These are phyloP conservation scores for Fraxinus nigra DNA, from an alignment of 305 asterid species.

Conservation along the genomic window DNA sequence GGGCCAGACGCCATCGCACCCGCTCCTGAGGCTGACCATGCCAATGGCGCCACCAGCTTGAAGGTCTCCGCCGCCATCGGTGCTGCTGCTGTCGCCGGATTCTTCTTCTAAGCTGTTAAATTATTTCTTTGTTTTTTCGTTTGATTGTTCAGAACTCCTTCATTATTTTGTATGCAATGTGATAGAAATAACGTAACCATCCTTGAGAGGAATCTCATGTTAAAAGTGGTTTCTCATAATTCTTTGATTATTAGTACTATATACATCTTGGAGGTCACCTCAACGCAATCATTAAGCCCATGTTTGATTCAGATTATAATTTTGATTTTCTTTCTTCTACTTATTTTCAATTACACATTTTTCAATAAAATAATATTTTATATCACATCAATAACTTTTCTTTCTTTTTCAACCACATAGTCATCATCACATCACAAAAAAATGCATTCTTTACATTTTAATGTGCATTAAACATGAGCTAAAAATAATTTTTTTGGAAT, in stretches of 20 bases:
- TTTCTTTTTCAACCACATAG: too few relatives aligned
- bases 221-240: background rate
- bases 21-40: conserved; percentile 2
- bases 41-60: conserved; percentile 31
- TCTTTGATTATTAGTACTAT: background rate
- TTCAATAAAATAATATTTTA: too few relatives aligned
- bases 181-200: background rate
- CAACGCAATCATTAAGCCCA: too few relatives aligned
- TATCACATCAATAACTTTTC: too few relatives aligned
- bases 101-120: conserved; percentile 35
- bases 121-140: background rate
- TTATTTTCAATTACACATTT: too few relatives aligned
- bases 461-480: too few relatives aligned
- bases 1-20: conserved; percentile 29
- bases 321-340: too few relatives aligned
- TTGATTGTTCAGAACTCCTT: background rate
- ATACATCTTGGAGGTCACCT: background rate
- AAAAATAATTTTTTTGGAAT: too few relatives aligned
- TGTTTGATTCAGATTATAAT: too few relatives aligned
- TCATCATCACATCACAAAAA: too few relatives aligned
- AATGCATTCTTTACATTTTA: too few relatives aligned
- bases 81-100: conserved; percentile 38
- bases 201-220: background rate
- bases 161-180: background rate
- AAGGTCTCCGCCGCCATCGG: conserved; percentile 38